phyloP scores from a whole-genome alignment of 148 eudicot species.

The Vaccinium vitisidaea region DNA sequence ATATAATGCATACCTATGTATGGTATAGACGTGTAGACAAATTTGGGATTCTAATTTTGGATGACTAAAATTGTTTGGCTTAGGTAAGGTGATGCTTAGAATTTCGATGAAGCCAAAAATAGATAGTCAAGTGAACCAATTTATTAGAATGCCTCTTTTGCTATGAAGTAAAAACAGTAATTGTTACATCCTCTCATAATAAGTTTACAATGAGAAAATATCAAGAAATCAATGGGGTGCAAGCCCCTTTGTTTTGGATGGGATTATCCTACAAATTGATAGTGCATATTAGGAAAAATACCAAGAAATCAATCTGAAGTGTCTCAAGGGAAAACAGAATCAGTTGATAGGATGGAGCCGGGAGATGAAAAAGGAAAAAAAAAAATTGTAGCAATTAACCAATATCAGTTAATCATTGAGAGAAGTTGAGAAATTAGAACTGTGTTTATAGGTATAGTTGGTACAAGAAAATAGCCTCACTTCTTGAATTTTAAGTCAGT shows the following conservation, averaged over 20 bases:
- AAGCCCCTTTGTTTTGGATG: neutral
- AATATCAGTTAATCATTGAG: neutral
- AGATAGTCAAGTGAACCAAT: neutral
- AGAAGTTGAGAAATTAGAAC: neutral
- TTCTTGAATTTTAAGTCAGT: neutral
- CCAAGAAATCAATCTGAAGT: neutral
- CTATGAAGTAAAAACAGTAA: neutral
- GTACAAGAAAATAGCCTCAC: neutral
- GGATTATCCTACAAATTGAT: neutral
- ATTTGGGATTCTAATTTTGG: neutral
- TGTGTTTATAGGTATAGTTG: neutral
- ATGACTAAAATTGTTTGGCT: neutral
- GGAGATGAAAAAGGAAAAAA: neutral
- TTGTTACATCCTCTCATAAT: neutral
- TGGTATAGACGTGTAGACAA: neutral
- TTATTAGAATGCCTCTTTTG: neutral
- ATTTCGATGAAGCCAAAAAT: no score
- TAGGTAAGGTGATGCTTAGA: no score
- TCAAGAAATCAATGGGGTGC: neutral
- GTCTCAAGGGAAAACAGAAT: neutral
- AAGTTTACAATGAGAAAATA: neutral
- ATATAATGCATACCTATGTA: neutral
- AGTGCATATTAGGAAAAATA: neutral
- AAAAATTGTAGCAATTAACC: neutral
- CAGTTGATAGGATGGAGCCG: neutral